phyloP scores from a whole-genome alignment of 2,329 filamentous ascomycete species.

The Fusarium solani-melongenae region DNA sequence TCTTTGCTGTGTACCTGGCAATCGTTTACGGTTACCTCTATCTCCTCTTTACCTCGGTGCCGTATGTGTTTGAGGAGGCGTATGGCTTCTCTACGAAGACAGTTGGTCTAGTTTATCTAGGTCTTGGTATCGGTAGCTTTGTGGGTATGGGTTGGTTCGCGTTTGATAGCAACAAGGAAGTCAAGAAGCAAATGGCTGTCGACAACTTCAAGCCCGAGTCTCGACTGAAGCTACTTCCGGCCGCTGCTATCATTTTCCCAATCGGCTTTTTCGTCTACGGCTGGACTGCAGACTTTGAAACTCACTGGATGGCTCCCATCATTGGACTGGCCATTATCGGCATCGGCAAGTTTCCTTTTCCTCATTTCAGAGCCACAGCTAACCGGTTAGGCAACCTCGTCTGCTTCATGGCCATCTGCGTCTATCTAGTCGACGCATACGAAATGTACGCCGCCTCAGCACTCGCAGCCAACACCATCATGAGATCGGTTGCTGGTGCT shows the following conservation, averaged over 20 bases:
- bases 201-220: constrained; percentile 12
- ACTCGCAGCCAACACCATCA: constrained; percentile 25
- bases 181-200: neutral
- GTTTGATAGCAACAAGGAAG: constrained; percentile 13
- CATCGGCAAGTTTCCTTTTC: constrained; percentile 4
- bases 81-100: constrained; percentile 52
- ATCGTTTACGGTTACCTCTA: constrained; percentile 66
- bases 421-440: constrained; percentile 29
- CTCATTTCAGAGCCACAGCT: neutral
- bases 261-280: constrained; percentile 28
- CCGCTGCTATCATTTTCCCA: constrained; percentile 13
- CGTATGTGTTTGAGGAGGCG: constrained; percentile 56
- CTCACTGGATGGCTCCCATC: constrained; percentile 28
- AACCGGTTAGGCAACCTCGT: constrained; percentile 3
- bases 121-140: constrained; percentile 28
- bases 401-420: constrained; percentile 22
- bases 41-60: constrained; percentile 66
- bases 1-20: constrained; percentile 61
- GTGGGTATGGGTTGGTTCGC: constrained; percentile 20
- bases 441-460: constrained; percentile 23
- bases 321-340: constrained; percentile 20
- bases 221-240: constrained; percentile 17
- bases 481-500: constrained; percentile 11
- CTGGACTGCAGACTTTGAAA: constrained; percentile 27
- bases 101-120: constrained; percentile 37